Evolutionary conservation across 2,329 filamentous ascomycete species (phyloP), one percentile per base, ranked within the genome.

Genomic region (Penicillium sp.): DNA sequence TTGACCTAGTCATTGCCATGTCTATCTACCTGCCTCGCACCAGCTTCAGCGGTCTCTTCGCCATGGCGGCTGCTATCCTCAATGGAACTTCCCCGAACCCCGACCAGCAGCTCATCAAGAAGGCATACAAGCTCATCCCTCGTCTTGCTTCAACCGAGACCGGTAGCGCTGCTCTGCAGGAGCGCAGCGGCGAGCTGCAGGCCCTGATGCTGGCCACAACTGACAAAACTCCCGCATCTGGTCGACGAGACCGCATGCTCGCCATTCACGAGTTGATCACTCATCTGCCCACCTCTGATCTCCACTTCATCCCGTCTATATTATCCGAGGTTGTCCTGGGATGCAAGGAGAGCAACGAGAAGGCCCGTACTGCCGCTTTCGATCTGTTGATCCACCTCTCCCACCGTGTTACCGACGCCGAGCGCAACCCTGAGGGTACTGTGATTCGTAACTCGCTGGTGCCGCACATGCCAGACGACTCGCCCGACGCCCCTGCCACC

Each of bases 291-390:
- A 77, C 82, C 40, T 78, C 80, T 12, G 88, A 89, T 37, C 82
- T 98, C 27, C 89, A 96, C 69, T 97, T 98, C 72, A 92, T 98
- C 53, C 91, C 93, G 1, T 83, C 88, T 1, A 83, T 96, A 41
- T 79, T 98, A 5, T 90, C 90, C 3, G 93, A 98, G 72, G 89
- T 97, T 29, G 91, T 98, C 45, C 90, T 98, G 55, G 88, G 89
- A 54, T 95, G 90, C 73, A 98, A 98, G 71, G 93, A 98, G 74
- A 89, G 93, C 65, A 98, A 98, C 66, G 93, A 98, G 71, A 90
- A 90, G 65, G 91, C 93, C 0, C 81, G 93, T 55, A 90, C 88
- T 46, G 84, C 86, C 2, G 92, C 93, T 0, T 98, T 96, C 66
- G 89, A 95, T 44, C 78, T 97, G 13, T 80, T 98, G 10, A 87